Percentiles rank a stretch among this genome's conserved stretches.
These are phyloP conservation scores for Diaporthe caulivora DNA, from an alignment of 2,329 filamentous ascomycete genomes.

Conservation along the genomic window DNA sequence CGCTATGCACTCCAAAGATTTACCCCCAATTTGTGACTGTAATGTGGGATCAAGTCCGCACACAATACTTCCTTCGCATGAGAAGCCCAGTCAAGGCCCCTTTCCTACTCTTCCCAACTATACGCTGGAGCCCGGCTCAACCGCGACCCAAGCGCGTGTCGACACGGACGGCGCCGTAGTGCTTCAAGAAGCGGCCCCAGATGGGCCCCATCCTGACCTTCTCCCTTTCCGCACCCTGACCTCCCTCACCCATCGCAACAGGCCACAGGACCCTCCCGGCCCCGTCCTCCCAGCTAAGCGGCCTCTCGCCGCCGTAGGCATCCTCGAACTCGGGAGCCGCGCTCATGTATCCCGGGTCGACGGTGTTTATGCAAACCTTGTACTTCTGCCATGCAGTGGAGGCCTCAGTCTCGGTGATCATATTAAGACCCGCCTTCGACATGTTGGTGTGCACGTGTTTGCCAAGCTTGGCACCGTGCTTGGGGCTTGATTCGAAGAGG, in stretches of 20 bases:
- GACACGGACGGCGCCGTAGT: constrained; percentile 10
- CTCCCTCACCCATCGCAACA: constrained; percentile 39
- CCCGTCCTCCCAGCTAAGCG: constrained; percentile 54
- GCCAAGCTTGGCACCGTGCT: constrained; percentile 45
- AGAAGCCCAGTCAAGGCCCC: neutral
- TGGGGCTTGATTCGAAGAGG: constrained; percentile 45
- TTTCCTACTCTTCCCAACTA: neutral
- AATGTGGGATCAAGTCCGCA: fast-evolving
- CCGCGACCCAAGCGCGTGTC: constrained; percentile 1
- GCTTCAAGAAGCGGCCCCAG: constrained; percentile 22
- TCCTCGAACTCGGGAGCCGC: constrained; percentile 49
- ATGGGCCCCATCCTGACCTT: neutral
- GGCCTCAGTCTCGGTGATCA: constrained; percentile 55
- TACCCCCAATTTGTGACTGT: neutral
- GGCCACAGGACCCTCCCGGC: constrained; percentile 52
- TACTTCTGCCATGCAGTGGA: constrained; percentile 46
- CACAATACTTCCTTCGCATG: neutral
- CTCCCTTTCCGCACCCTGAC: neutral
- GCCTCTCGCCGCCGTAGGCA: constrained; percentile 45
- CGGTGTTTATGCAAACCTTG: constrained; percentile 52
- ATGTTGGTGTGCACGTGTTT: constrained; percentile 55
- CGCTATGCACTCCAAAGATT: neutral
- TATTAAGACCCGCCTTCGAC: constrained; percentile 55
- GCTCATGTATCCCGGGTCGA: constrained; percentile 55
- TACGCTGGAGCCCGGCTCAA: neutral